A percentile compares a stretch with the other conserved stretches of the same genome.
Conservation (phyloP, 257 asterid species). For the Ophiorrhiza pumila region DNA sequence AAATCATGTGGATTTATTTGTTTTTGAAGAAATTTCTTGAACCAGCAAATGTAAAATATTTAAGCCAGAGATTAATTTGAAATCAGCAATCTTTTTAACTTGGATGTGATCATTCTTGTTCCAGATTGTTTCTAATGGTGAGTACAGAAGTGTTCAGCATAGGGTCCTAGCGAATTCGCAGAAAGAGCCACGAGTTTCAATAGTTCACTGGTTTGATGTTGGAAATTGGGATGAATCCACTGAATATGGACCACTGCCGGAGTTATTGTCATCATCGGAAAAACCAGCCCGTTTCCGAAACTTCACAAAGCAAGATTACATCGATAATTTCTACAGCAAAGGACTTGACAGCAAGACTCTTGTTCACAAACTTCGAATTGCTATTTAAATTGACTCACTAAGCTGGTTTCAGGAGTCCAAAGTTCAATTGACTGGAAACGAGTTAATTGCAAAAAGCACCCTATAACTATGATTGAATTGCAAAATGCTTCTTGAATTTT, state of each 20-base stretch:
- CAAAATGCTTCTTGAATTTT: too few relatives aligned
- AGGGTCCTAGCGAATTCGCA: not conserved
- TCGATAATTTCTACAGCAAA: not conserved
- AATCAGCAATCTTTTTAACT: too few relatives aligned
- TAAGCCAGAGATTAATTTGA: too few relatives aligned
- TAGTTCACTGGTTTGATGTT: not conserved
- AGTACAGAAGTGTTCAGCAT: not conserved
- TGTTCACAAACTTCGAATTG: not conserved
- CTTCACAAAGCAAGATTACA: not conserved
- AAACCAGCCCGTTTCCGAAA: not conserved
- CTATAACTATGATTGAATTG: too few relatives aligned
- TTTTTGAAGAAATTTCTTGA: too few relatives aligned
- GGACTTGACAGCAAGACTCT: not conserved
- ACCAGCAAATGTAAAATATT: too few relatives aligned
- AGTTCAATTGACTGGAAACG: too few relatives aligned
- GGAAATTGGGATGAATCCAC: not conserved
- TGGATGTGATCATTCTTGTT: too few relatives aligned
- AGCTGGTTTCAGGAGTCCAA: too few relatives aligned
- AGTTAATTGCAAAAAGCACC: too few relatives aligned
- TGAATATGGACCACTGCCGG: slow-evolving; percentile 5
- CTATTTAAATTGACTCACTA: too few relatives aligned
- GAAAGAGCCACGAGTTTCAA: not conserved
- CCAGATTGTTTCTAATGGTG: slow-evolving; percentile 1
- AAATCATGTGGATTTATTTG: too few relatives aligned
- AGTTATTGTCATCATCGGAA: not conserved